These are phyloP conservation scores for Talaromyces sp. DNA, from an alignment of 2,329 filamentous ascomycete genomes.

Conservation along the genomic window DNA sequence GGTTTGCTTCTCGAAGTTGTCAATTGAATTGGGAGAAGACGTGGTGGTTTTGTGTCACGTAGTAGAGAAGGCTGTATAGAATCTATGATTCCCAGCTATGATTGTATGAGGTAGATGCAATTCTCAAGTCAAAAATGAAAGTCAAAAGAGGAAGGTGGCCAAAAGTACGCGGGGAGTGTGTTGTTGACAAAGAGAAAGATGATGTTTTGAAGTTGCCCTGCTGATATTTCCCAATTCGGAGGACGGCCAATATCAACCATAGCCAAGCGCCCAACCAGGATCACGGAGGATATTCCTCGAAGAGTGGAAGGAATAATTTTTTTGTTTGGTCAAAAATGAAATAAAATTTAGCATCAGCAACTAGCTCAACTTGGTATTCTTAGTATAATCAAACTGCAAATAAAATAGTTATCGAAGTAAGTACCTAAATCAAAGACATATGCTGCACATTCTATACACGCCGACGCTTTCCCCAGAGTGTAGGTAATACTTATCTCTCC, in stretches of 20 bases:
- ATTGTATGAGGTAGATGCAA: neutral
- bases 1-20: neutral
- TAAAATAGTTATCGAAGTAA: conserved; percentile 10
- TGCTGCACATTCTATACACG: conserved; percentile 17
- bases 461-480: conserved; percentile 9
- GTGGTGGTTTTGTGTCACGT: neutral
- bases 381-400: conserved; percentile 1
- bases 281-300: neutral
- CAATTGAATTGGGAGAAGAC: neutral
- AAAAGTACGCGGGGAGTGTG: too few species aligned
- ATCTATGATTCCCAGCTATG: neutral
- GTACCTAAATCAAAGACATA: conserved; percentile 14
- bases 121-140: neutral
- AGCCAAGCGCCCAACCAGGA: neutral
- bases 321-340: neutral
- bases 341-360: neutral
- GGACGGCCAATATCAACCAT: neutral
- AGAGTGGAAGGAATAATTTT: neutral
- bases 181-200: neutral
- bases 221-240: neutral
- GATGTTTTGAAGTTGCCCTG: neutral
- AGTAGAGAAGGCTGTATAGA: neutral
- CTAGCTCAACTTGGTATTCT: neutral
- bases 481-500: neutral
- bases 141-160: neutral